Evolutionary conservation across 2,329 filamentous ascomycete species (phyloP).

Genomic region (Sarocladium kiliense): DNA sequence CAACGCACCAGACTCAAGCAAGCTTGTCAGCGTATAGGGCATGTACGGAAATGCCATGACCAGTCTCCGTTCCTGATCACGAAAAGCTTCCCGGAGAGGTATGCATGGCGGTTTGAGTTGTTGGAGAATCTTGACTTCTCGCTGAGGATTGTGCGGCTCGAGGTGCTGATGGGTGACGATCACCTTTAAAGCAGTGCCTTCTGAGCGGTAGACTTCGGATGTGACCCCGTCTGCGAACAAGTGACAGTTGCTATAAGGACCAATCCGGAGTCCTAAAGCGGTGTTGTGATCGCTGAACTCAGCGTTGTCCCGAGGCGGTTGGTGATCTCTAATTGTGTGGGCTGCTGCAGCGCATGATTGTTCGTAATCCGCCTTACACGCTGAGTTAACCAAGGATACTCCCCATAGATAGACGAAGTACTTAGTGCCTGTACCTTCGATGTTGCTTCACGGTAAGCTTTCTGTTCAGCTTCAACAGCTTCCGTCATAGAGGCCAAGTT

Average conservation of each 20-base stretch:
- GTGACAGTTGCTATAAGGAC: conserved; percentile 46
- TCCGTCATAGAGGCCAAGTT: conserved; percentile 20
- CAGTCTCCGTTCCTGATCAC: conserved; percentile 64
- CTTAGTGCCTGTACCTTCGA: conserved; percentile 41
- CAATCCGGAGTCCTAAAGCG: conserved; percentile 41
- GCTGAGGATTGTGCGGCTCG: conserved; percentile 75
- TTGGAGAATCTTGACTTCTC: conserved; percentile 72
- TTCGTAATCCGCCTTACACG: conserved; percentile 53
- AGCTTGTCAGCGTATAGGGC: conserved; percentile 63
- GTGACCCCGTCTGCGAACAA: conserved; percentile 66
- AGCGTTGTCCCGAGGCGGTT: background rate
- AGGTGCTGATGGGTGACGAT: conserved; percentile 66
- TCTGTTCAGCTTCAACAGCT: conserved; percentile 63
- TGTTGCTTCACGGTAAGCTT: conserved; percentile 52
- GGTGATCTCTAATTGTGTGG: background rate
- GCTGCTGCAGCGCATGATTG: conserved; percentile 27
- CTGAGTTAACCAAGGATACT: background rate
- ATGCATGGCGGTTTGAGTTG: conserved; percentile 54
- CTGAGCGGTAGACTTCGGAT: conserved; percentile 74
- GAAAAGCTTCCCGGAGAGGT: conserved; percentile 67
- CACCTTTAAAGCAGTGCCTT: conserved; percentile 70
- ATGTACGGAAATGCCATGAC: conserved; percentile 84
- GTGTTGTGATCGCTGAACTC: conserved; percentile 12
- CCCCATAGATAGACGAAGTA: conserved; percentile 8
- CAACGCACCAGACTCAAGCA: conserved; percentile 42